Percentiles rank a stretch among this genome's conserved stretches.
Evolutionary conservation across 75 land plant species (phyloP).

Genomic region (Isoetes taiwanensis): DNA sequence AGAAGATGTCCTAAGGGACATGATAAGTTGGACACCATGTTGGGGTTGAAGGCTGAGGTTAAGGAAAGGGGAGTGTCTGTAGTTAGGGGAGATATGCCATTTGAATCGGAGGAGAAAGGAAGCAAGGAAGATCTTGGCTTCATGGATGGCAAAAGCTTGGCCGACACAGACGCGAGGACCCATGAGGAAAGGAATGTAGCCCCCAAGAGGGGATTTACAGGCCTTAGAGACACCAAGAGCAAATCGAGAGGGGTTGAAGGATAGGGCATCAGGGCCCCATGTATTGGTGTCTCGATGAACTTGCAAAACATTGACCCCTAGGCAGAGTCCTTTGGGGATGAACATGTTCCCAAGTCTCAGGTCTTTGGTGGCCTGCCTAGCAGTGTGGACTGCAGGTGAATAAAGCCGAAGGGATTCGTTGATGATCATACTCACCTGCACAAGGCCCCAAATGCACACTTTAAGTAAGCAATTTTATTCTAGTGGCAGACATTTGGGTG

Average conservation of each 20-base stretch:
- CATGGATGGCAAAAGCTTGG: no score
- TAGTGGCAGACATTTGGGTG: no score
- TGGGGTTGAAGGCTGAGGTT: no score
- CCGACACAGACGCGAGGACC: slow-evolving; percentile 5
- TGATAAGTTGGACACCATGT: no score
- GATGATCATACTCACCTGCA: background rate
- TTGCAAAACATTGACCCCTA: background rate
- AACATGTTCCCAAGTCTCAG: background rate
- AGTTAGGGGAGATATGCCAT: background rate
- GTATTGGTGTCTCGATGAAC: background rate
- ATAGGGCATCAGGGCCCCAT: background rate
- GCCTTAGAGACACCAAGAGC: background rate
- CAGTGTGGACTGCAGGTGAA: background rate
- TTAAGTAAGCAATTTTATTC: background rate
- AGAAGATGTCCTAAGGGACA: no score
- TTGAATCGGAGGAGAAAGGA: background rate
- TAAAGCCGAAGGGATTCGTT: slow-evolving; percentile 1
- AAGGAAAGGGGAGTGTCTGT: background rate
- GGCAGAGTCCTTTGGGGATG: background rate
- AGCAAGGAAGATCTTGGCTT: background rate
- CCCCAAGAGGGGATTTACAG: background rate
- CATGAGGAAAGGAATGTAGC: background rate
- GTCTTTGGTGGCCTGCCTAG: background rate
- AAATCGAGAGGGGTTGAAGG: background rate
- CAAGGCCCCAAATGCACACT: background rate